Conservation (phyloP, 257 asterid species). For the Nemophila menziesii region DNA sequence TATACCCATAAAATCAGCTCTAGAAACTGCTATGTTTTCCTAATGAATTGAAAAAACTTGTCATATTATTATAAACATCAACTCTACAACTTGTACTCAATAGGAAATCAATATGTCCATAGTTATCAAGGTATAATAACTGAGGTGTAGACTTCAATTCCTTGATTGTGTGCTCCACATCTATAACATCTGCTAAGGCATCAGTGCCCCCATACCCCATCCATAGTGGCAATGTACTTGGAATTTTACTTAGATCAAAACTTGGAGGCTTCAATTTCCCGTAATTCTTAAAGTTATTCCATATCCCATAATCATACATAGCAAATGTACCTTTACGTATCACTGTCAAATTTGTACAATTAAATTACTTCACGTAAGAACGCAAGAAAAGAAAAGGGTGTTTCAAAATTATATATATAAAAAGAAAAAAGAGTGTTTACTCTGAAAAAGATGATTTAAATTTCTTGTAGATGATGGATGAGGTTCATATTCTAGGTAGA, state of each 20-base stretch:
- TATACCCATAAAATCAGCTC: neutral
- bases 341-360: slow-evolving; percentile 41
- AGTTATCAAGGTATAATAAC: slow-evolving; percentile 68
- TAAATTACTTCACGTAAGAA: neutral
- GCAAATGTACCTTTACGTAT: slow-evolving; percentile 78
- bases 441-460: slow-evolving; percentile 83
- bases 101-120: slow-evolving; percentile 87
- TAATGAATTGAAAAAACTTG: slow-evolving; percentile 50
- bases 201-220: slow-evolving; percentile 89
- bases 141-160: slow-evolving; percentile 52
- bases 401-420: neutral
- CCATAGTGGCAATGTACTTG: slow-evolving; percentile 76
- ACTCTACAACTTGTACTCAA: slow-evolving; percentile 47
- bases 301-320: slow-evolving; percentile 71
- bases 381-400: neutral
- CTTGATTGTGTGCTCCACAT: slow-evolving; percentile 54
- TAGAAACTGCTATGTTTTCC: slow-evolving; percentile 14
- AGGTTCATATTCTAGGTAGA: slow-evolving; percentile 84
- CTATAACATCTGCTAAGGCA: slow-evolving; percentile 68
- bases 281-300: slow-evolving; percentile 55
- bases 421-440: slow-evolving; percentile 25
- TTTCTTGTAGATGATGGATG: slow-evolving; percentile 86
- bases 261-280: slow-evolving; percentile 56
- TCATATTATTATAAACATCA: slow-evolving; percentile 69
- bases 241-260: slow-evolving; percentile 60